phyloP scores from a whole-genome alignment of 176 grass and related monocot genomes.

The Musa acuminata region DNA sequence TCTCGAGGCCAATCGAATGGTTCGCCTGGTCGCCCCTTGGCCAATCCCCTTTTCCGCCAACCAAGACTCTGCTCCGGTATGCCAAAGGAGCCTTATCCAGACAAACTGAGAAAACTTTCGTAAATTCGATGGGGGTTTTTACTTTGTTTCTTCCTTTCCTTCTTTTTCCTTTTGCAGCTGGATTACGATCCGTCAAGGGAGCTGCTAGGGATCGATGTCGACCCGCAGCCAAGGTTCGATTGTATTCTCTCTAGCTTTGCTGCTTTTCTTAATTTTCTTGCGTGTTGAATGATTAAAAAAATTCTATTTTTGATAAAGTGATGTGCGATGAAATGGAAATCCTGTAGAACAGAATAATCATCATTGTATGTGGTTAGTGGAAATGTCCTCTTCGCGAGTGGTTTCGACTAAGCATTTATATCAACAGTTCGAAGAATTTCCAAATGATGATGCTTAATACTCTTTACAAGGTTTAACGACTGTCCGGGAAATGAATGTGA shows the following conservation, averaged over 20 bases:
- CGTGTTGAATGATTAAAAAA: not conserved
- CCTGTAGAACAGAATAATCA: not conserved
- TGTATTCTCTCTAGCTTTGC: not conserved
- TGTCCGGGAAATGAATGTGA: not conserved
- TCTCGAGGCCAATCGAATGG: constrained; percentile 6
- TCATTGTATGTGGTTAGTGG: not conserved
- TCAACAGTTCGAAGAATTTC: too few species aligned
- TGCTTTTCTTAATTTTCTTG: not conserved
- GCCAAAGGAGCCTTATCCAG: not conserved
- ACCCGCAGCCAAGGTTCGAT: constrained; percentile 28
- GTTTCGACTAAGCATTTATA: not conserved
- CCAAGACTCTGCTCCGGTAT: constrained; percentile 15
- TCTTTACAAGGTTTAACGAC: not conserved
- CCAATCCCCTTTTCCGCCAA: constrained; percentile 12
- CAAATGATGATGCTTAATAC: not conserved
- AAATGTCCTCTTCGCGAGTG: not conserved
- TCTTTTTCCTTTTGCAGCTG: constrained; percentile 33
- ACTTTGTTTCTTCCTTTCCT: not conserved
- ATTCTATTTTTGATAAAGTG: not conserved
- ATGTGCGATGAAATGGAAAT: not conserved
- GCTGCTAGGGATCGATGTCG: constrained; percentile 35
- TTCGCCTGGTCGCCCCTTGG: constrained; percentile 5
- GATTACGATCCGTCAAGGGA: constrained; percentile 44
- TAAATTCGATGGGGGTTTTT: constrained; percentile 2
- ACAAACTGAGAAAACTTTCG: not conserved